Evolutionary conservation across 1,284 basidiomycete species (phyloP).

Genomic region (Xanthoconium separans): DNA sequence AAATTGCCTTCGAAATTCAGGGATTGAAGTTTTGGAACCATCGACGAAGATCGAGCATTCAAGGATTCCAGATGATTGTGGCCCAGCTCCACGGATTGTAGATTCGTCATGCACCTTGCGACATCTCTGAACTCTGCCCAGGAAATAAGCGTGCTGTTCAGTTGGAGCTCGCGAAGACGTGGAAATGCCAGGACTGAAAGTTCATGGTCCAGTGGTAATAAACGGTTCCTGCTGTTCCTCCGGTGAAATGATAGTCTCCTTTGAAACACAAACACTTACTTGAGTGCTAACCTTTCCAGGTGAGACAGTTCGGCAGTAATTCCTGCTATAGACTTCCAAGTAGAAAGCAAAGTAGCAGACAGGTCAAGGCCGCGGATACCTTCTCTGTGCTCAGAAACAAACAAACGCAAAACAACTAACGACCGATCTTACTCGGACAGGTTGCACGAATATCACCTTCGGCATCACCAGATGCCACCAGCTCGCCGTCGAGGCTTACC

Average conservation of each 20-base stretch:
- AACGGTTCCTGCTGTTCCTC: constrained; percentile 57
- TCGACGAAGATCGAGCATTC: constrained; percentile 15
- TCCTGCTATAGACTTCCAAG: constrained; percentile 68
- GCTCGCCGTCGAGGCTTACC: constrained; percentile 73
- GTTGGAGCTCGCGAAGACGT: constrained; percentile 62
- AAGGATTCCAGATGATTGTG: constrained; percentile 62
- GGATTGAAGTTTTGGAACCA: constrained; percentile 41
- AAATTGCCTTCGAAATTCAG: constrained; percentile 80
- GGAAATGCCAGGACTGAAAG: constrained; percentile 48
- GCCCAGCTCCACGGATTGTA: constrained; percentile 74
- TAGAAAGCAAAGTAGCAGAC: constrained; percentile 73
- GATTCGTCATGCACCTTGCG: constrained; percentile 54
- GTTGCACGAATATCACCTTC: constrained; percentile 54
- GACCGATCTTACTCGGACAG: constrained; percentile 64
- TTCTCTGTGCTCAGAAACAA: constrained; percentile 35
- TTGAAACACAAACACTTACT: constrained; percentile 49
- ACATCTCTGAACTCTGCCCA: constrained; percentile 69
- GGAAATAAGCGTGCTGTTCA: constrained; percentile 71
- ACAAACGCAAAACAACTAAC: neutral
- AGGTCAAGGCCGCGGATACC: constrained; percentile 82
- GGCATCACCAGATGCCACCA: constrained; percentile 57
- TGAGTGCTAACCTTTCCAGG: constrained; percentile 72
- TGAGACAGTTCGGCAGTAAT: constrained; percentile 65
- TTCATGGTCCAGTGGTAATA: constrained; percentile 37
- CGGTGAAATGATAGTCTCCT: constrained; percentile 11